Evolutionary conservation across 805 yeast species (phyloP), one percentile per base, ranked within the genome.

Genomic region (Suhomyces sp.): DNA sequence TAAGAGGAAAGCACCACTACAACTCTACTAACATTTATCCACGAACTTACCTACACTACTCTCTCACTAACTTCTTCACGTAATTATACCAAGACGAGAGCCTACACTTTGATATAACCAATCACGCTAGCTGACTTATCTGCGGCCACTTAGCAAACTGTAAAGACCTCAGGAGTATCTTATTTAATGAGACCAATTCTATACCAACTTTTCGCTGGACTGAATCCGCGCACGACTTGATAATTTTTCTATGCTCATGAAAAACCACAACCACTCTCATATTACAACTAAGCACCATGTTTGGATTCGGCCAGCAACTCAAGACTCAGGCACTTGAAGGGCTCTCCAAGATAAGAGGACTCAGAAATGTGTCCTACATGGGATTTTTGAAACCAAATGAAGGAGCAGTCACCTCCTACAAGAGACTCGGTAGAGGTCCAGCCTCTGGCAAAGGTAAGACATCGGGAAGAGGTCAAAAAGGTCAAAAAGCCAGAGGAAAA

Each of bases 401-500:
- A 40, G 84, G 86, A 44, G 83, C 93, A 0, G 84, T 83, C 41
- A 75, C 73, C 47, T 68, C 76, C 15, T 79, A 77, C 63, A 88
- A 85, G 64, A 80, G 97, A 69, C 77, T 93, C 10, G 99, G 99
- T 71, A 85, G 99, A 76, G 98, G 98, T 74, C 96, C 97, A 21
- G 91, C 96, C 41, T 86, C 96, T 35, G 90, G 91, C 19, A 77
- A 81, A 58, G 99, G 99, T 75, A 92, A 93, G 71, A 94, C 98
- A 3, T 84, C 97, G 6, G 96, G 97, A 46, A 81, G 98, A 69
- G 99, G 99, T 78, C 96, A 89, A 64, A 94, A 94, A 75, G 99
- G 99, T 83, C 98, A 93, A 69, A 93, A 93, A 74, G 97, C 98
- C 9, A 83, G 98, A 72, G 88, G 93, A 37, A 82, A 85, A 41